Evolutionary conservation across 441 rosid genomes (phyloP).

Genomic region (Biscutella laevigata): DNA sequence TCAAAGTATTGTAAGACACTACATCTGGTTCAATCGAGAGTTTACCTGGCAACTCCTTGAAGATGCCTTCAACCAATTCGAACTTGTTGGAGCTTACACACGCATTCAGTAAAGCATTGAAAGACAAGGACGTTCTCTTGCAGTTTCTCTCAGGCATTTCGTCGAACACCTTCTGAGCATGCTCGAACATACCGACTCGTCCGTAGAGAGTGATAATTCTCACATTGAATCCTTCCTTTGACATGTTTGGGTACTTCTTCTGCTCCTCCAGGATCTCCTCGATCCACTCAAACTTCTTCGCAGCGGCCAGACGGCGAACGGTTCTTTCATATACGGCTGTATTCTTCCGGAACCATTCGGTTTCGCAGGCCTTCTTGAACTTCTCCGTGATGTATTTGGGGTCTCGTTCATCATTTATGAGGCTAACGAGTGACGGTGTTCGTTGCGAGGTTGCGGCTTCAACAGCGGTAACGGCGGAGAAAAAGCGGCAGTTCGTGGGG

Average conservation of each 20-base stretch:
- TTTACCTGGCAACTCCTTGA: constrained; percentile 39
- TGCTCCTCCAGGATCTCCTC: constrained; percentile 51
- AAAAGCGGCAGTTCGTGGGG: constrained; percentile 19
- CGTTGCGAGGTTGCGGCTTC: background rate
- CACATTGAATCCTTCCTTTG: constrained; percentile 43
- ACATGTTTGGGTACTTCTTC: constrained; percentile 39
- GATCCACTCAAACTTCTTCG: constrained; percentile 33
- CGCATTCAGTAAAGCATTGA: constrained; percentile 55
- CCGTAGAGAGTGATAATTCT: constrained; percentile 40
- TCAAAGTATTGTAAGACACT: constrained; percentile 44
- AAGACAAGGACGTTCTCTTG: constrained; percentile 41
- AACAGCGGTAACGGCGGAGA: constrained; percentile 18
- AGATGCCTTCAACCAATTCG: constrained; percentile 33
- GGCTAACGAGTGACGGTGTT: constrained; percentile 3
- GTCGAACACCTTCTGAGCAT: constrained; percentile 57
- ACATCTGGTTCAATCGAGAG: constrained; percentile 37
- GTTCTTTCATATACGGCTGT: constrained; percentile 28
- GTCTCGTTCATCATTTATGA: constrained; percentile 37
- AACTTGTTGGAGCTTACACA: constrained; percentile 44
- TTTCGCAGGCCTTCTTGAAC: constrained; percentile 39
- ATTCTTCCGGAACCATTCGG: constrained; percentile 35
- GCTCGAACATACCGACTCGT: constrained; percentile 44
- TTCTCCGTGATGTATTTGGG: constrained; percentile 42
- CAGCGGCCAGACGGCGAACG: constrained; percentile 45
- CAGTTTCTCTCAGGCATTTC: constrained; percentile 54